Evolutionary conservation across 2,329 filamentous ascomycete genomes (phyloP), one percentile per base, ranked within the genome.

Genomic region (Sporothrix protearum): DNA sequence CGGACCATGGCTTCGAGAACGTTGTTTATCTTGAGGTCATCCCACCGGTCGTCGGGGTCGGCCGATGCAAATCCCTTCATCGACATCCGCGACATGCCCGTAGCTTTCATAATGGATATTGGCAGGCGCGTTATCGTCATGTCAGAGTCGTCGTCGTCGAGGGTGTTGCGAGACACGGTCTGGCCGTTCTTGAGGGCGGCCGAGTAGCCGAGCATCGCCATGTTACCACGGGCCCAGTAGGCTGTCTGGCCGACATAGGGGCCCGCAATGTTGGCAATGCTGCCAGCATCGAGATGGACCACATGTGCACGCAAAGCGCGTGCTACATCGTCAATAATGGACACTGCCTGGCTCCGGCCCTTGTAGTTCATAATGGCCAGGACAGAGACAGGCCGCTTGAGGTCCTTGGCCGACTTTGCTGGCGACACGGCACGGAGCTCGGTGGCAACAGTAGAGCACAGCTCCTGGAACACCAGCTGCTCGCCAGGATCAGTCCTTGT

Each of bases 191-290:
- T 81, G 75, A 85, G 84, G 49, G 88, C 83, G 61, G 86, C 81
- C 74, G 83, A 82, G 74, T 89, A 90, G 1, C 86, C 87, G 64
- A 90, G 79, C 75, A 85, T 83, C 1, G 87, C 85, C 12, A 87
- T 79, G 25, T 82, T 78, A 0, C 86, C 85, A 14, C 83, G 84
- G 3, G 81, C 81, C 79, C 81, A 83, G 72, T 86, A 77, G 7
- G 78, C 76, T 8, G 81, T 84, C 76, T 92, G 88, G 4, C 90
- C 91, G 10, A 94, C 80, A 76, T 94, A 93, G 57, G 88, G 85
- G 2, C 90, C 91, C 0, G 90, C 85, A 33, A 96, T 82, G 67
- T 90, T 85, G 2, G 91, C 91, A 69, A 96, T 81, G 76, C 91
- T 90, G 73, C 89, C 86, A 0, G 92, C 88, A 76, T 90, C 87